Evolutionary conservation across 2,329 filamentous ascomycete genomes (phyloP).

Genomic region (Colletotrichum coccodes): DNA sequence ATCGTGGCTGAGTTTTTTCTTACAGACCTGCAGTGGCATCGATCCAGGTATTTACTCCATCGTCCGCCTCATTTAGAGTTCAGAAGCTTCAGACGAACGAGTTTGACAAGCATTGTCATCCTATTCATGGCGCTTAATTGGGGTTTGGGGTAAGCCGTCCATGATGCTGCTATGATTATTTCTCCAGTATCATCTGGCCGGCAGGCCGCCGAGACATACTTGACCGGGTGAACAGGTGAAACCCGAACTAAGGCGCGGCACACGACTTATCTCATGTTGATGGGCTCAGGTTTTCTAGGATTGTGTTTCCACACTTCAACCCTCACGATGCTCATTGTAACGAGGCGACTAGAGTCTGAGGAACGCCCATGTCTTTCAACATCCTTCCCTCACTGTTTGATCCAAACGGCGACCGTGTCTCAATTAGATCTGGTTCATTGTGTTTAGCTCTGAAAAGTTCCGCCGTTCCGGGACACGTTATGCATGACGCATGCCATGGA

Average conservation of each 20-base stretch:
- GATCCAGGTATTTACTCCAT: neutral
- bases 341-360: neutral
- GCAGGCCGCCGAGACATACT: neutral
- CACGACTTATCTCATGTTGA: no score
- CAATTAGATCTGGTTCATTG: no score
- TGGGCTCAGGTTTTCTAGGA: neutral
- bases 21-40: neutral
- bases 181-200: neutral
- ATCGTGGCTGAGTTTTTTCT: neutral
- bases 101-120: neutral
- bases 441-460: no score
- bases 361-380: neutral
- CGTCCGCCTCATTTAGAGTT: neutral
- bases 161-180: neutral
- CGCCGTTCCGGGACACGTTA: no score
- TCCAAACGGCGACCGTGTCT: no score
- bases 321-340: neutral
- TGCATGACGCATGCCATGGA: no score
- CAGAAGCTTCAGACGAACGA: conserved; percentile 23
- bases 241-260: neutral
- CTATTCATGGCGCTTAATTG: neutral
- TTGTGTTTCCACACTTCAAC: neutral
- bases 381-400: no score
- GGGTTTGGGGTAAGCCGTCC: neutral
- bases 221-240: neutral